Evolutionary conservation across 1,139 yeast genomes (phyloP).

Genomic region (Hyphopichia khmerensis): DNA sequence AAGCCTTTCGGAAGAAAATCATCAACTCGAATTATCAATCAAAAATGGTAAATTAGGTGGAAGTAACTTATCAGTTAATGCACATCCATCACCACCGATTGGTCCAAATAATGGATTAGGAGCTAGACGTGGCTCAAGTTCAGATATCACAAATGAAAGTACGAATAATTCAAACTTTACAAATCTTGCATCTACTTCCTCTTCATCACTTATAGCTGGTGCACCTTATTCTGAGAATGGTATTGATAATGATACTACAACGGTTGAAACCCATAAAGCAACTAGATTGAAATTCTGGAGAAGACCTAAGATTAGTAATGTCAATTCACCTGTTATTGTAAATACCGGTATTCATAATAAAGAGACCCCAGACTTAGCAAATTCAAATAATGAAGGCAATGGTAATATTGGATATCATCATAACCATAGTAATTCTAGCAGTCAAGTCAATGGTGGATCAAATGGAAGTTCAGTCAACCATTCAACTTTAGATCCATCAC

Average conservation of each 20-base stretch:
- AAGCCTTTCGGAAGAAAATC: slow-evolving; percentile 24
- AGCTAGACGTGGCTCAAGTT: background rate
- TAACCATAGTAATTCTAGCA: slow-evolving; percentile 7
- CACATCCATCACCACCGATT: background rate
- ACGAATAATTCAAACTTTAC: slow-evolving; percentile 2
- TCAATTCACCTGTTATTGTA: slow-evolving; percentile 7
- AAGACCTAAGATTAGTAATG: slow-evolving; percentile 36
- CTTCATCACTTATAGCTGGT: slow-evolving; percentile 16
- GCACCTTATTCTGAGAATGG: slow-evolving; percentile 14
- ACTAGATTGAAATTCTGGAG: slow-evolving; percentile 56
- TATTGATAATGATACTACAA: slow-evolving; percentile 8
- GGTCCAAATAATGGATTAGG: background rate
- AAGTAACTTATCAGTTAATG: background rate
- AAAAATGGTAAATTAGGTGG: background rate
- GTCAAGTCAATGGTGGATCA: slow-evolving; percentile 2
- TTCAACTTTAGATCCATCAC: slow-evolving; percentile 4
- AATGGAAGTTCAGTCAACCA: slow-evolving; percentile 3
- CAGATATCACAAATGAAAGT: slow-evolving; percentile 3
- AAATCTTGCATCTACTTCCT: slow-evolving; percentile 7
- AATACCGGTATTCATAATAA: slow-evolving; percentile 1
- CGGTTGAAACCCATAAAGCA: slow-evolving; percentile 42
- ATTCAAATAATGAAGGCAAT: slow-evolving; percentile 3
- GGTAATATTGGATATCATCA: slow-evolving; percentile 6
- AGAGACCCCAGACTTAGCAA: background rate
- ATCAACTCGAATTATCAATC: slow-evolving; percentile 13